Base-by-base conservation (phyloP, 2,329 filamentous ascomycete species). In the Neocatenulostroma microsporum region DNA sequence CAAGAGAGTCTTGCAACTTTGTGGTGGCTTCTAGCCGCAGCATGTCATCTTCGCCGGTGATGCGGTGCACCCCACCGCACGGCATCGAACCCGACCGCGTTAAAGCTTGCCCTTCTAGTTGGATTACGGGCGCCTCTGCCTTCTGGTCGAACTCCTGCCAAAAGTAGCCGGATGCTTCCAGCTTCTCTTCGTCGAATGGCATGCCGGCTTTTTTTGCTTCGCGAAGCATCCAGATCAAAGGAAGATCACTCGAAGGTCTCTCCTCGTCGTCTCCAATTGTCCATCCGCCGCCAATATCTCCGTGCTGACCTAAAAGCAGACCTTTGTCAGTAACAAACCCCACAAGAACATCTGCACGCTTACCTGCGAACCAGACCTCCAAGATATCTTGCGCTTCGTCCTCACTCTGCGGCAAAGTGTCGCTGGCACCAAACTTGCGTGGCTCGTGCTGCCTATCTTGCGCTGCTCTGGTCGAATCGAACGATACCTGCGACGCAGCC, bases 311-410 rank as follows among this genome's bases (percentile, higher is more conserved):
- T 14, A 20, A 13, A 14, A n/a, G n/a, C n/a, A n/a, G n/a, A n/a
- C n/a, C n/a, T n/a, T n/a, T 29, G 26, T 29, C 26, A 29, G 26
- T 14, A n/a, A n/a, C n/a, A n/a, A n/a, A n/a, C n/a, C n/a, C n/a
- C n/a, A n/a, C n/a, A n/a, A n/a, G n/a, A n/a, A n/a, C n/a, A n/a
- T n/a, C n/a, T n/a, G n/a, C n/a, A n/a, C n/a, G n/a, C n/a, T n/a
- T n/a, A n/a, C n/a, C n/a, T 0, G 83, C 70, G 50, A 91, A 91
- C 80, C 81, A 84, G 1, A 89, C 73, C 51, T 91, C 84, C 41
- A 84, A 74, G 31, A 89, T 81, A 47, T 89, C 82, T 51, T 88
- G 83, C 1, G 70, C 27, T 15, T 36, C 17, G 15, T 41, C 24
- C 17, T 41, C 60, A 10, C 57, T 56, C 20, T 58, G 53, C 15